Conservation (phyloP, 164 flowering plant genomes). For the Vitis rupestris region DNA sequence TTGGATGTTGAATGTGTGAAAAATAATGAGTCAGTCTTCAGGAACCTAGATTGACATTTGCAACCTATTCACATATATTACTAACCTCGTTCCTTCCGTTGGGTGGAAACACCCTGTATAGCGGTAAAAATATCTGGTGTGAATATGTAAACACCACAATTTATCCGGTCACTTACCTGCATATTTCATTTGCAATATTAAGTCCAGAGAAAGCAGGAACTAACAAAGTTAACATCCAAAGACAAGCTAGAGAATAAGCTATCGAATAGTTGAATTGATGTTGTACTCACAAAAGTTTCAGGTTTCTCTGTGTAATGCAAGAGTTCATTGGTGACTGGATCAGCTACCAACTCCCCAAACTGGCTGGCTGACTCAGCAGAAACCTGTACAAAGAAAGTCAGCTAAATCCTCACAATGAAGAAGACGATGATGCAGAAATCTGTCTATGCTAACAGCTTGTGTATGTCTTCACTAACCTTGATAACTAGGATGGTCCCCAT, state of each 20-base stretch:
- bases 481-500: constrained; percentile 91
- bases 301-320: constrained; percentile 97
- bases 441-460: background rate
- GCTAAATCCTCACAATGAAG: background rate
- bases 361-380: constrained; percentile 92
- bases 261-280: constrained; percentile 3
- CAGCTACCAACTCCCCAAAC: constrained; percentile 96
- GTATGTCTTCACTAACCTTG: constrained; percentile 54
- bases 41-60: too few species aligned
- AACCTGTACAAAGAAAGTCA: constrained; percentile 45
- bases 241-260: background rate
- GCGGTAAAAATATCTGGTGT: constrained; percentile 87
- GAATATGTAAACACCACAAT: constrained; percentile 92
- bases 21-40: too few species aligned
- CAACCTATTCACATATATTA: constrained; percentile 7
- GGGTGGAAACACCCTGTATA: constrained; percentile 69
- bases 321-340: constrained; percentile 81
- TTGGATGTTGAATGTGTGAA: too few species aligned
- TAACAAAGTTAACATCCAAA: background rate
- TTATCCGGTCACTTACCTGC: constrained; percentile 96
- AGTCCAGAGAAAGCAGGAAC: too few species aligned
- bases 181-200: background rate
- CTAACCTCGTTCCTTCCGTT: constrained; percentile 82
- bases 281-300: constrained; percentile 86
- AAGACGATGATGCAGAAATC: background rate